These are phyloP conservation scores for Exophiala bonariae DNA, from an alignment of 2,329 filamentous ascomycete genomes.

Conservation along the genomic window DNA sequence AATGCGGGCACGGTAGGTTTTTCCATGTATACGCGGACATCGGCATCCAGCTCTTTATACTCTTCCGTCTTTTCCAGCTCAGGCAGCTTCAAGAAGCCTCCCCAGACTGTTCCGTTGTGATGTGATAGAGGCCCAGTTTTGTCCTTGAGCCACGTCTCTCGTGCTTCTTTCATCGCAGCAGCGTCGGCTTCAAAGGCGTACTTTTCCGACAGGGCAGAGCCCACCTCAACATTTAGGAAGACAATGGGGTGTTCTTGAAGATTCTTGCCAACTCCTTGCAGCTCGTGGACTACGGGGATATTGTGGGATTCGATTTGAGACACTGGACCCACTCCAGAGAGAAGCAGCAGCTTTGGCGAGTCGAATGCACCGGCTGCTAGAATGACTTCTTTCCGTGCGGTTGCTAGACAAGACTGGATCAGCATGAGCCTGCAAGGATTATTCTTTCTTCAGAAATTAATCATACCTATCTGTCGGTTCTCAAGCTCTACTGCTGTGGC, in stretches of 20 bases:
- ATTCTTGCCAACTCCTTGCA: slow-evolving; percentile 49
- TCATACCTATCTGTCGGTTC: too few species aligned
- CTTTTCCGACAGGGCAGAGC: slow-evolving; percentile 8
- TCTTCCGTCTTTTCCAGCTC: slow-evolving; percentile 12
- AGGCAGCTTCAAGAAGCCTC: too few species aligned
- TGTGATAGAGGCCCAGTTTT: background rate
- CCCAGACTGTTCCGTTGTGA: background rate
- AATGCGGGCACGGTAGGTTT: too few species aligned
- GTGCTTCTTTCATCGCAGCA: too few species aligned
- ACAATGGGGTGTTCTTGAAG: slow-evolving; percentile 32
- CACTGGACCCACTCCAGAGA: slow-evolving; percentile 49
- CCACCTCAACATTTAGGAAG: too few species aligned
- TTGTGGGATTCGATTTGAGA: slow-evolving; percentile 36
- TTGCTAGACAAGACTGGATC: too few species aligned
- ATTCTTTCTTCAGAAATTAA: too few species aligned
- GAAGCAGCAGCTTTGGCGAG: slow-evolving; percentile 46
- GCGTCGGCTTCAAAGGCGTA: too few species aligned
- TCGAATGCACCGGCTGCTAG: slow-evolving; percentile 42
- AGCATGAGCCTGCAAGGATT: too few species aligned
- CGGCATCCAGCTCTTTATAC: slow-evolving; percentile 10
- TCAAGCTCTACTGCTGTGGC: too few species aligned
- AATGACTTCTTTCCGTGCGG: too few species aligned
- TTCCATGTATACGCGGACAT: background rate
- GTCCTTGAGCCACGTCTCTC: slow-evolving; percentile 23
- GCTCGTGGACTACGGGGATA: slow-evolving; percentile 44